Base-by-base conservation (phyloP, 148 eudicot species). In the Vaccinium macrocarpon region DNA sequence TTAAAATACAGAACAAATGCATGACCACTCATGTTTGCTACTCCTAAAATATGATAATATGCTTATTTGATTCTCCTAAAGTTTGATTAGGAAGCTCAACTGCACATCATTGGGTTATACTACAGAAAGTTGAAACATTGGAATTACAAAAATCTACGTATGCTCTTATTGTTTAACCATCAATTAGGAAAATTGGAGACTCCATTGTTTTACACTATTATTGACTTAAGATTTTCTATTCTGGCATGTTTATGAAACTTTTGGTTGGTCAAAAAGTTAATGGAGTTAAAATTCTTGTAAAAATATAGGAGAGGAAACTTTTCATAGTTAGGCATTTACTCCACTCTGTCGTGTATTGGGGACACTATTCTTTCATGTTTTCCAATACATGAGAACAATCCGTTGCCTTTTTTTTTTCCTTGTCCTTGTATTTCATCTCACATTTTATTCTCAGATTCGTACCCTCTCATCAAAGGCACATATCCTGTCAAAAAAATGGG, bases 401-500 rank as follows among this genome's bases (percentile, higher is more conserved):
- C 7, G 6, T 62, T 27, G 19, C 46, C 16, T 4, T 72, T 51
- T 35, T 32, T 35, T 21, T 35, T 38, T 5, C 16, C 25, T 1
- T 42, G 19, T 21, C 4, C 0, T 6, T 74, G 48, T 25, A 38
- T 15, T 11, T 59, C 27, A 27, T 15, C 23, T 59, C 73, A 59
- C 32, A 59, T 15, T 25, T 84, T 79, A 19, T 50, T 85, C 81
- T 85, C 90, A 88, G 90, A 83, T 88, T 73, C 87, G 90, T 77
- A 76, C 55, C 38, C 84, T 88, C 62, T 83, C 81, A 53, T 80
- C 86, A 25, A 88, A 82, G 59, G 90, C 91, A 46, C 88, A 89
- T 62, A 78, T 50, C 16, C 82, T 90, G 46, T 89, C 92, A 18
- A 76, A 71, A 78, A 85, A 90, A 84, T 90, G 90, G 89, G 91